phyloP scores from a whole-genome alignment of 768 basidiomycete genomes.

The Kwoniella botswanensis region DNA sequence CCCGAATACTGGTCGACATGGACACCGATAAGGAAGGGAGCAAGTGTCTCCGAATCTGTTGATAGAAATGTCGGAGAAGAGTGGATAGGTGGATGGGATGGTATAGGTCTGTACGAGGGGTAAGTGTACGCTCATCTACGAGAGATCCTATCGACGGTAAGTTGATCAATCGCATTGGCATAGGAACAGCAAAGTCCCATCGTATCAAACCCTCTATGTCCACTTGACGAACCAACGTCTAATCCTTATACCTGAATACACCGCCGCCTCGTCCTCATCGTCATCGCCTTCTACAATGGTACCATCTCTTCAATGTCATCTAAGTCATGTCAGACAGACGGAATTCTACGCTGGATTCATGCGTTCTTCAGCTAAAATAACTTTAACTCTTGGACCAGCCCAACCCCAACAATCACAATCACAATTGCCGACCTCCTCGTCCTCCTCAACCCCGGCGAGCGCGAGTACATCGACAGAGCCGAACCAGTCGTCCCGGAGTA shows the following conservation, averaged over 20 bases:
- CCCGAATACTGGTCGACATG: conserved; percentile 26
- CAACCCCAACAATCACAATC: neutral
- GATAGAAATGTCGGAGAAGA: conserved; percentile 71
- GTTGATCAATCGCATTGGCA: neutral
- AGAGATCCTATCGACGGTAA: no score
- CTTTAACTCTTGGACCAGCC: conserved; percentile 60
- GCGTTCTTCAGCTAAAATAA: conserved; percentile 86
- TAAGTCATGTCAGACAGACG: conserved; percentile 72
- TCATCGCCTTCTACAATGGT: conserved; percentile 58
- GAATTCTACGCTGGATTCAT: conserved; percentile 90
- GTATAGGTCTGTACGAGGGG: conserved; percentile 92
- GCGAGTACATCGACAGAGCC: neutral
- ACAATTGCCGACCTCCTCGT: neutral
- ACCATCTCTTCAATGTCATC: conserved; percentile 71
- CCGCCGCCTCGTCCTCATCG: conserved; percentile 58
- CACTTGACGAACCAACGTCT: conserved; percentile 81
- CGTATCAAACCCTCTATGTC: conserved; percentile 75
- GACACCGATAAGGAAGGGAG: conserved; percentile 11
- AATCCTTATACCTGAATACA: conserved; percentile 67
- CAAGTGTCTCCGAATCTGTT: conserved; percentile 19
- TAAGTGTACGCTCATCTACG: conserved; percentile 59
- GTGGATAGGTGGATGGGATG: conserved; percentile 72
- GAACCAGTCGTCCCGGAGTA: neutral
- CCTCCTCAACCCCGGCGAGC: neutral
- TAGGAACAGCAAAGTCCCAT: conserved; percentile 80